These are phyloP conservation scores for Verticillium nonalfalfae DNA, from an alignment of 2,329 filamentous ascomycete species.

Conservation along the genomic window DNA sequence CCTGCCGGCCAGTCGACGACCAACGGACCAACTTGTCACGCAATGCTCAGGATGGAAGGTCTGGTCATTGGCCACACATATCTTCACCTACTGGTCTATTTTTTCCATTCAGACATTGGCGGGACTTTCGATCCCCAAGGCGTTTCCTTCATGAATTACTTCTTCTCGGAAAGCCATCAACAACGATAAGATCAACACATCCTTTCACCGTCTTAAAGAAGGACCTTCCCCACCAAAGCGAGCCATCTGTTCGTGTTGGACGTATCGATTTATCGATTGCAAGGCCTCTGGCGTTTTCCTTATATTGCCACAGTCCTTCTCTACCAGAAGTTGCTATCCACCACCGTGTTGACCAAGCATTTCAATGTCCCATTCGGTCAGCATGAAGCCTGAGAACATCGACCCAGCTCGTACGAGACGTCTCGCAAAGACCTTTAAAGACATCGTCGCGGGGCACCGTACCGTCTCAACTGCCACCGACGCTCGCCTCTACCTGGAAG, in stretches of 20 bases:
- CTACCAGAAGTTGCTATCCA: background rate
- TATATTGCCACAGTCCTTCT: too few relatives aligned
- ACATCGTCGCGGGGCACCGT: constrained; percentile 8
- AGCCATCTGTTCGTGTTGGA: too few relatives aligned
- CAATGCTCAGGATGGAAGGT: background rate
- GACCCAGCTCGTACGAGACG: constrained; percentile 5
- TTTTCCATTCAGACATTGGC: background rate
- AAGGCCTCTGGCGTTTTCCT: too few relatives aligned
- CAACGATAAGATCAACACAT: too few relatives aligned
- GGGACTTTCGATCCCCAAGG: background rate
- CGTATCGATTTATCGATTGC: too few relatives aligned
- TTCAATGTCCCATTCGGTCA: background rate
- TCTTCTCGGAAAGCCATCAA: too few relatives aligned
- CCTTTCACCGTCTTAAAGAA: too few relatives aligned
- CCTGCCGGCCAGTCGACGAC: background rate
- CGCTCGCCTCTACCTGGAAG: constrained; percentile 20
- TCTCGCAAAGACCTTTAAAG: constrained; percentile 8
- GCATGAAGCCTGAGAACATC: background rate
- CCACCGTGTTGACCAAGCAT: background rate
- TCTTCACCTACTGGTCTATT: background rate
- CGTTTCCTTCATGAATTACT: too few relatives aligned
- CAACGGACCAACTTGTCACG: background rate
- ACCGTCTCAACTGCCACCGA: constrained; percentile 6
- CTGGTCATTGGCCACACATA: background rate
- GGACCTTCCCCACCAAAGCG: too few relatives aligned